Conservation (phyloP, 371 early-diverging fungal genomes). For the Mucor velutinosus region DNA sequence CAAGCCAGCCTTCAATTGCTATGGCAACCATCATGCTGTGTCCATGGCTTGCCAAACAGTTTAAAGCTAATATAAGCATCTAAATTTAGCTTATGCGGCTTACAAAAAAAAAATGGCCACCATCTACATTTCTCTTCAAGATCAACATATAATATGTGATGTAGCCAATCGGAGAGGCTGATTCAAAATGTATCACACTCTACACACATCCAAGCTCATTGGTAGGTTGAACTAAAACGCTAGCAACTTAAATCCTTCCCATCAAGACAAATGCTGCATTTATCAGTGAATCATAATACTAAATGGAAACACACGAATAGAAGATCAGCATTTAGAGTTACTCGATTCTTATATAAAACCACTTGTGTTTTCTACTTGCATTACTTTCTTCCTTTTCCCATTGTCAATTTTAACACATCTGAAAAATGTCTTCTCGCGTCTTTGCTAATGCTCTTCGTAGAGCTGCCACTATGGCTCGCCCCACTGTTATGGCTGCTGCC, state of each 20-base stretch:
- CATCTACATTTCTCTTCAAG: slow-evolving; percentile 1
- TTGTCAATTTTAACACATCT: background rate
- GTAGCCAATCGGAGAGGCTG: background rate
- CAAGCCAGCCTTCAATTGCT: background rate
- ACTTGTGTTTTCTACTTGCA: background rate
- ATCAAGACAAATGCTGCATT: slow-evolving; percentile 3
- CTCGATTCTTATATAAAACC: background rate
- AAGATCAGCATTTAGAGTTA: background rate
- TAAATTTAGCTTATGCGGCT: background rate
- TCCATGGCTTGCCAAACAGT: background rate
- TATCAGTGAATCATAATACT: slow-evolving; percentile 6
- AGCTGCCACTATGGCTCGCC: slow-evolving; percentile 39
- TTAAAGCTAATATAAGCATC: background rate
- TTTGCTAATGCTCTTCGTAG: slow-evolving; percentile 48
- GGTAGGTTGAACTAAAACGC: background rate
- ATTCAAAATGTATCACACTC: slow-evolving; percentile 14
- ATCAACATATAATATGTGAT: background rate
- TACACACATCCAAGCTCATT: slow-evolving; percentile 12
- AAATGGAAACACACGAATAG: slow-evolving; percentile 1
- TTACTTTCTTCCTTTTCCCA: background rate
- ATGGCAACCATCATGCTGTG: background rate
- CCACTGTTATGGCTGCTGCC: slow-evolving; percentile 25
- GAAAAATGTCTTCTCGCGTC: slow-evolving; percentile 42
- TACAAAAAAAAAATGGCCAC: background rate
- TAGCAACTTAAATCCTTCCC: background rate